Base-by-base conservation (phyloP, 2,329 filamentous ascomycete species). In the Aspergillus persii region DNA sequence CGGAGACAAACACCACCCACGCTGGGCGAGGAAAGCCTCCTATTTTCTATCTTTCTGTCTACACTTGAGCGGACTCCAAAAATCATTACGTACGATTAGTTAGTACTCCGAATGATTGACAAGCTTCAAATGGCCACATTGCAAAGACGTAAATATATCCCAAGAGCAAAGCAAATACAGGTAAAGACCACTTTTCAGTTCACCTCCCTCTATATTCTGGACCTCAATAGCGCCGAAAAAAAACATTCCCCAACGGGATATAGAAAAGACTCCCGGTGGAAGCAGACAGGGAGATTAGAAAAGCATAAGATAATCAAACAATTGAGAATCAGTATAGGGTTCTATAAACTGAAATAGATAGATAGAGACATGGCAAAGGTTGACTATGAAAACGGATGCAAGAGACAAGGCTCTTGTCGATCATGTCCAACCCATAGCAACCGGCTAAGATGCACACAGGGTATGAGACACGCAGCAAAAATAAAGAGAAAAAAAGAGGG, bases 341-440 rank as follows among this genome's bases (percentile, higher is more conserved):
- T 66, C 58, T 64, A 66, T 66, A 55, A 18, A 59, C 44, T 15
- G 27, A 51, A 15, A 53, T 59, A 44, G 55, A 61, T 31, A 41
- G 54, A 48, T 58, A 53, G 36, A 57, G 50, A 56, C 54, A 54
- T 57, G 48, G 61, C 50, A 49, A 23, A 60, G 39, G 62, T 66
- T 63, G 50, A 66, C 64, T 67, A 67, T 68, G 61, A 56, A 62
- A 62, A 62, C 61, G 62, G 56, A 56, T 62, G 60, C 50, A 64
- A 60, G 65, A 51, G 59, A 33, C 49, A 61, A 54, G 57, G 47
- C 58, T 56, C 62, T 59, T 67, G 61, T 59, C 56, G 39, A 56
- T 61, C 53, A 66, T 65, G 59, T 66, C 63, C 63, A 66, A 66
- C 65, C 68, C 65, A 65, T 63, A 64, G 66, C 66, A 67, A 67